Conservation (phyloP, 768 basidiomycete species). For the Postia placenta region DNA sequence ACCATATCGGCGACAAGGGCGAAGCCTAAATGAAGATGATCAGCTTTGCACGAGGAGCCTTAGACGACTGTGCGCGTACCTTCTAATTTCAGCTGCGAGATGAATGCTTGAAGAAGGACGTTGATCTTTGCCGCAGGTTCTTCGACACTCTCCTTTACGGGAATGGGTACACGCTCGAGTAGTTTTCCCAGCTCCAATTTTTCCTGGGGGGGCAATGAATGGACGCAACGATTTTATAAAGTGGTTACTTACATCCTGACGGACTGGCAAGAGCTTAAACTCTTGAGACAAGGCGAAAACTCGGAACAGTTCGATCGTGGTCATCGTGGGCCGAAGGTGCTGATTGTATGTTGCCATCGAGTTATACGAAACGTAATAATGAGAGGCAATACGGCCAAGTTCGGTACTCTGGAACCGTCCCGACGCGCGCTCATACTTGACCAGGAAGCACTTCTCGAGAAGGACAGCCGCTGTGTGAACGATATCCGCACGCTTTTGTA, state of each 20-base stretch:
- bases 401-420: slow-evolving; percentile 93
- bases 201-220: slow-evolving; percentile 35
- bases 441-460: slow-evolving; percentile 88
- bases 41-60: neutral
- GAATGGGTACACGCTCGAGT: slow-evolving; percentile 92
- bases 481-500: slow-evolving; percentile 94
- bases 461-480: slow-evolving; percentile 89
- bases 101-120: slow-evolving; percentile 89
- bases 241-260: slow-evolving; percentile 45
- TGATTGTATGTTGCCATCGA: slow-evolving; percentile 98
- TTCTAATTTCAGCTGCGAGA: slow-evolving; percentile 90
- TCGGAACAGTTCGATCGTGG: slow-evolving; percentile 84
- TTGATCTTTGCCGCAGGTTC: slow-evolving; percentile 98
- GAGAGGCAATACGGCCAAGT: slow-evolving; percentile 88
- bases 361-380: slow-evolving; percentile 92
- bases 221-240: neutral
- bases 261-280: slow-evolving; percentile 83
- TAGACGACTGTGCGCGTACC: slow-evolving; percentile 33
- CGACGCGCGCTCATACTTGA: slow-evolving; percentile 88
- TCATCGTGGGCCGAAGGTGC: slow-evolving; percentile 84
- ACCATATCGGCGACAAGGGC: slow-evolving; percentile 91
- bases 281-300: slow-evolving; percentile 95
- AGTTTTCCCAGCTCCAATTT: slow-evolving; percentile 88
- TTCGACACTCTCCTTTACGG: slow-evolving; percentile 94
- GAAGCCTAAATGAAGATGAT: slow-evolving; percentile 43